Conservation (phyloP, 768 basidiomycete species). For the Filobasidium wieringae region DNA sequence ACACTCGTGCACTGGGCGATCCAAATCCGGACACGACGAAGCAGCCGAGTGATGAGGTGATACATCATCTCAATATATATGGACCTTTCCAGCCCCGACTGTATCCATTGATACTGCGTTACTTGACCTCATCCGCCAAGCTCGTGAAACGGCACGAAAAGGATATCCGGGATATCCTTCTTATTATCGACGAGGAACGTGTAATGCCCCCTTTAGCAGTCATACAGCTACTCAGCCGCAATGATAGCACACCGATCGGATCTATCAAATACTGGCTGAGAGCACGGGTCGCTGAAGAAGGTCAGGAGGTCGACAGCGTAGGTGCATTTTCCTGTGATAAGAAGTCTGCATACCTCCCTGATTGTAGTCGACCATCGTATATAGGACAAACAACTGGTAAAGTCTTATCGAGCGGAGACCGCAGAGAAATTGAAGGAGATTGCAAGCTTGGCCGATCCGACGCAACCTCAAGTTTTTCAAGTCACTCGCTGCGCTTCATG, state of each 20-base stretch:
- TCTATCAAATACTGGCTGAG: slow-evolving; percentile 85
- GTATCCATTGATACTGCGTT: slow-evolving; percentile 77
- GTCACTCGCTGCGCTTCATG: slow-evolving; percentile 87
- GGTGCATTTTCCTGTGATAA: slow-evolving; percentile 28
- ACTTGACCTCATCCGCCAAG: slow-evolving; percentile 70
- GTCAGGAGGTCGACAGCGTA: slow-evolving; percentile 69
- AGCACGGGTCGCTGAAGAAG: slow-evolving; percentile 58
- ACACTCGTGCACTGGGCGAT: neutral
- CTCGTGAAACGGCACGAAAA: slow-evolving; percentile 57
- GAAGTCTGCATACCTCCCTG: neutral
- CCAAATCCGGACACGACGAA: slow-evolving; percentile 7
- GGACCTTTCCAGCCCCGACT: slow-evolving; percentile 60
- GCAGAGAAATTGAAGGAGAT: slow-evolving; percentile 67
- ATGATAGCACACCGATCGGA: slow-evolving; percentile 80
- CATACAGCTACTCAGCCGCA: slow-evolving; percentile 75
- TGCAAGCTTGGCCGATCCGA: slow-evolving; percentile 62
- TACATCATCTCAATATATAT: slow-evolving; percentile 63
- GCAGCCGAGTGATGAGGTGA: slow-evolving; percentile 49
- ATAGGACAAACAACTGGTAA: slow-evolving; percentile 73
- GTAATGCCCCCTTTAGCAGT: slow-evolving; percentile 84
- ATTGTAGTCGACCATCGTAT: neutral
- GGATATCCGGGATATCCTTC: slow-evolving; percentile 61
- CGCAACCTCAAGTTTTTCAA: slow-evolving; percentile 78
- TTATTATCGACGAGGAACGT: slow-evolving; percentile 63
- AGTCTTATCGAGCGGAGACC: slow-evolving; percentile 82